phyloP scores from a whole-genome alignment of 768 basidiomycete species.

The Auricularia cornea region DNA sequence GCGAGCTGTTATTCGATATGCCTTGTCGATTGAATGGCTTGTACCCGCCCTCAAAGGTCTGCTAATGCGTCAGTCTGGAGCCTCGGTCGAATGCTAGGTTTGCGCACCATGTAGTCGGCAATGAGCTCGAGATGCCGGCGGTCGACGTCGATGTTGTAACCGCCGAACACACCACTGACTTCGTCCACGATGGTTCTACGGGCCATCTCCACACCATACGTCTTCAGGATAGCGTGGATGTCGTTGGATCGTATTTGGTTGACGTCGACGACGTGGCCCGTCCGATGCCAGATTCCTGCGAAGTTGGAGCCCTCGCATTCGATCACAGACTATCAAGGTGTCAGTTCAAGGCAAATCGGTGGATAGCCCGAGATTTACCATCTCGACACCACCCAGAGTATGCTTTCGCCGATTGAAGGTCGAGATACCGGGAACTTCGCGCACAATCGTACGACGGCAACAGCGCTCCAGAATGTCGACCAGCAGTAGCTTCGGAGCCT shows the following conservation, averaged over 20 bases:
- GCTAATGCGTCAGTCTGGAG: constrained; percentile 1
- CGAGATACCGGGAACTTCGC: constrained; percentile 81
- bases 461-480: constrained; percentile 88
- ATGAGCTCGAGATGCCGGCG: constrained; percentile 90
- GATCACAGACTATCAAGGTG: constrained; percentile 54
- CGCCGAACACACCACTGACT: constrained; percentile 85
- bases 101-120: constrained; percentile 95
- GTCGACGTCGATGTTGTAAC: constrained; percentile 94
- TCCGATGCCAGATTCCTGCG: constrained; percentile 77
- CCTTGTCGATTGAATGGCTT: constrained; percentile 98
- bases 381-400: not conserved
- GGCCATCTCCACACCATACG: constrained; percentile 97
- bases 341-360: constrained; percentile 4
- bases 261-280: constrained; percentile 52
- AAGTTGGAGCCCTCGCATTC: constrained; percentile 81
- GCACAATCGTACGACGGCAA: constrained; percentile 76
- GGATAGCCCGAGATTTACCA: not conserved
- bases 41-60: constrained; percentile 98
- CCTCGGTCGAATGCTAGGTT: not conserved
- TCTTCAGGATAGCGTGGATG: constrained; percentile 80
- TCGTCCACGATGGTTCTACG: constrained; percentile 84
- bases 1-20: constrained; percentile 87
- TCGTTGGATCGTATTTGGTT: constrained; percentile 89
- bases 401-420: constrained; percentile 34
- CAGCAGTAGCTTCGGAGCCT: constrained; percentile 86